Evolutionary conservation across 2,329 filamentous ascomycete species (phyloP).

Genomic region (Aspergillus pseudoglaucus): DNA sequence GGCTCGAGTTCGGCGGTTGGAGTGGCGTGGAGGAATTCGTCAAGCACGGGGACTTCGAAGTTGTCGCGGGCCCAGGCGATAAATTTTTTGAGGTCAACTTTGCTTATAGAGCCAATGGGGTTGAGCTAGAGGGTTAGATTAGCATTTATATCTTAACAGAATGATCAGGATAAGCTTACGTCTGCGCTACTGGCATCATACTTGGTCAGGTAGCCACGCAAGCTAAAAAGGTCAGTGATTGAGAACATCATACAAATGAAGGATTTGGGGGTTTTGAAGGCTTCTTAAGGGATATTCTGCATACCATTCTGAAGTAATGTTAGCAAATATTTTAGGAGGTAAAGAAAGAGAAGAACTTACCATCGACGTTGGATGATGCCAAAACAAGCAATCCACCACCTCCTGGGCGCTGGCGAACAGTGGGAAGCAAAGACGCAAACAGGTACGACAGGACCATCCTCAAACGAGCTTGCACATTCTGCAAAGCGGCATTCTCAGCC

Average conservation of each 20-base stretch:
- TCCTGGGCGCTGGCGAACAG: slow-evolving; percentile 50
- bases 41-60: slow-evolving; percentile 59
- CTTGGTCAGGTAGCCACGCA: slow-evolving; percentile 59
- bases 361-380: slow-evolving; percentile 60
- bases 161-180: slow-evolving; percentile 32
- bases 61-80: slow-evolving; percentile 56
- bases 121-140: slow-evolving; percentile 21
- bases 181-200: slow-evolving; percentile 56
- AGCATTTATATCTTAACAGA: slow-evolving; percentile 40
- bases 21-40: slow-evolving; percentile 58
- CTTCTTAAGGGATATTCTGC: neutral
- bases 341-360: slow-evolving; percentile 7
- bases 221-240: slow-evolving; percentile 28
- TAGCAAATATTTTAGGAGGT: slow-evolving; percentile 1
- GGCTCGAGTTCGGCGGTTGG: slow-evolving; percentile 62
- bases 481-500: slow-evolving; percentile 59
- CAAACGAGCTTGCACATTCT: slow-evolving; percentile 61
- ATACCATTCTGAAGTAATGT: slow-evolving; percentile 22
- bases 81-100: slow-evolving; percentile 65
- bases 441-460: slow-evolving; percentile 62
- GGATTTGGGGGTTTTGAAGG: no score
- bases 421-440: slow-evolving; percentile 58
- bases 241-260: neutral
- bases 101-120: slow-evolving; percentile 47
- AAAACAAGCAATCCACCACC: slow-evolving; percentile 59